Percentiles rank a stretch among this genome's conserved stretches.
Conservation (phyloP, 2,329 filamentous ascomycete genomes). For the Ceratocystis variospora region DNA sequence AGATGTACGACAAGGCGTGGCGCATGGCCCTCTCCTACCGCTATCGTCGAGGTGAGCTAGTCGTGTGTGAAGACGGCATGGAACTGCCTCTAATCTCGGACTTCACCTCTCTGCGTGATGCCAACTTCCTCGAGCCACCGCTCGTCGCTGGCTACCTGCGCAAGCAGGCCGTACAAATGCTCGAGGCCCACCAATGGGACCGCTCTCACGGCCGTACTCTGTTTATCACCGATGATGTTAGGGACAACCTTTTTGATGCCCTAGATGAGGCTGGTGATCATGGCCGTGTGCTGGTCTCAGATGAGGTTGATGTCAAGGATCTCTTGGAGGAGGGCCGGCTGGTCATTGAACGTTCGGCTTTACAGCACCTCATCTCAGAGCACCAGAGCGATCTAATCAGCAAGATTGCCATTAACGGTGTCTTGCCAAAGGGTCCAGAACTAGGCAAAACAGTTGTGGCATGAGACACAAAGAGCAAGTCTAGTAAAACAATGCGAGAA, state of each 20-base stretch:
- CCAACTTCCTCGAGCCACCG: conserved; percentile 23
- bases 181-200: conserved; percentile 58
- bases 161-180: conserved; percentile 51
- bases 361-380: conserved; percentile 57
- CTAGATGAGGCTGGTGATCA: conserved; percentile 51
- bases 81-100: conserved; percentile 47
- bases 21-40: conserved; percentile 86
- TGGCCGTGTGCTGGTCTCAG: conserved; percentile 53
- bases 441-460: conserved; percentile 12
- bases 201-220: conserved; percentile 54
- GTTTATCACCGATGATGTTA: conserved; percentile 52
- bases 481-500: neutral
- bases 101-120: conserved; percentile 31
- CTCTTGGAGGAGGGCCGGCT: conserved; percentile 71
- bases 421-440: neutral
- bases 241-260: conserved; percentile 51
- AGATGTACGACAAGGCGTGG: conserved; percentile 93
- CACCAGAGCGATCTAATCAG: conserved; percentile 53
- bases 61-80: conserved; percentile 68
- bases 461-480: neutral
- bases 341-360: conserved; percentile 69
- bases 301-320: conserved; percentile 93
- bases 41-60: conserved; percentile 71
- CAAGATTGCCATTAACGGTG: conserved; percentile 12
- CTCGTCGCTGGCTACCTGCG: conserved; percentile 43